Evolutionary conservation across 1,139 yeast species (phyloP).

Genomic region (Hansenula anomala): DNA sequence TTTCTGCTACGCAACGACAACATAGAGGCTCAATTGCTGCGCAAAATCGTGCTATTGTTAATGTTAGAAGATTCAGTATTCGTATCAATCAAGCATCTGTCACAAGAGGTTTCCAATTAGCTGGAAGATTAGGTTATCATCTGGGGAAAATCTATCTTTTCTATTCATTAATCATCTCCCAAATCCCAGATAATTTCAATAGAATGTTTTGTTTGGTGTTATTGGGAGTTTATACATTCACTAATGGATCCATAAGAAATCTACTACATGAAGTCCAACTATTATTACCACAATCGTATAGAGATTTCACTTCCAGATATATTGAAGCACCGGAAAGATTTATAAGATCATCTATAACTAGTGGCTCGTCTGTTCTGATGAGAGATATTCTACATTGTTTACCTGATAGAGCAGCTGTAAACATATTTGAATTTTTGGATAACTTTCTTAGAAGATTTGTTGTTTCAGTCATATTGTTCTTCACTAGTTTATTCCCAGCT

Average conservation of each 20-base stretch:
- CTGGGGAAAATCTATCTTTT: neutral
- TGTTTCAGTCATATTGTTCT: conserved; percentile 6
- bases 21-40: too few relatives aligned
- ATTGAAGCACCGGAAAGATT: neutral
- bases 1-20: too few relatives aligned
- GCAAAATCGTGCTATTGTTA: neutral
- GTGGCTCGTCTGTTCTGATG: neutral
- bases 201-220: neutral
- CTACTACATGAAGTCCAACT: neutral
- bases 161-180: neutral
- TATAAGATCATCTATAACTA: neutral
- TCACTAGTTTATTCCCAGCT: conserved; percentile 8
- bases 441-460: neutral
- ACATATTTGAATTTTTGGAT: neutral
- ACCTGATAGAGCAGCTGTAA: neutral
- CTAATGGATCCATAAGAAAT: neutral
- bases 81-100: neutral
- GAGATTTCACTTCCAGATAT: neutral
- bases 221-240: neutral
- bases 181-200: neutral
- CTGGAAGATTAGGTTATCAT: neutral
- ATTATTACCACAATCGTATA: neutral
- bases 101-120: neutral
- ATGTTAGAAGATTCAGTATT: neutral
- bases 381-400: neutral